Percentiles rank a stretch among this genome's conserved stretches.
Conservation (phyloP, 2,329 filamentous ascomycete genomes). For the Microsporum audouinii region DNA sequence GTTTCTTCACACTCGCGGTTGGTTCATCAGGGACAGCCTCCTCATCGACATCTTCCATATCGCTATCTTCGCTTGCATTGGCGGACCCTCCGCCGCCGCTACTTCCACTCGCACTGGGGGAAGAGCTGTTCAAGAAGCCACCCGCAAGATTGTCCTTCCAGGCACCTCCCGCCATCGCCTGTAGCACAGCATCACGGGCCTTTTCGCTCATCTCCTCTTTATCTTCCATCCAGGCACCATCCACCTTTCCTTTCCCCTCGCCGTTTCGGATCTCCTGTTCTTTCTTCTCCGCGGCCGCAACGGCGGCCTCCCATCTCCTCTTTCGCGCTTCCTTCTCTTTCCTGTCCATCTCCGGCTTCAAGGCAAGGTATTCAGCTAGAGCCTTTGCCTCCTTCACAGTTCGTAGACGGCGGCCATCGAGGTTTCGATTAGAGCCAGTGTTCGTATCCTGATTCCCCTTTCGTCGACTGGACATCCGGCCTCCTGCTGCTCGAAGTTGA, state of each 20-base stretch:
- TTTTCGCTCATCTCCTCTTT: conserved; percentile 83
- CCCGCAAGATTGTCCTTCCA: conserved; percentile 36
- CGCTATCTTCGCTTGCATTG: conserved; percentile 27
- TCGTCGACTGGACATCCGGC: conserved; percentile 94
- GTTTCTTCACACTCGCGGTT: conserved; percentile 16
- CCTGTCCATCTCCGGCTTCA: conserved; percentile 95
- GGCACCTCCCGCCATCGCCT: conserved; percentile 54
- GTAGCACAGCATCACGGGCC: conserved; percentile 64
- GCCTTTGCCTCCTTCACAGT: conserved; percentile 94
- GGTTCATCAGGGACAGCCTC: conserved; percentile 21
- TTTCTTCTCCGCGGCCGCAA: conserved; percentile 69
- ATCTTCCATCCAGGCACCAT: conserved; percentile 89
- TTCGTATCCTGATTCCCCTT: conserved; percentile 72
- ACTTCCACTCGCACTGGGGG: conserved; percentile 29
- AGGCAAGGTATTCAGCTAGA: conserved; percentile 83
- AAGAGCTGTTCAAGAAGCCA: conserved; percentile 22
- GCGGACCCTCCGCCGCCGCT: conserved; percentile 20
- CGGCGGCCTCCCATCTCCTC: conserved; percentile 73
- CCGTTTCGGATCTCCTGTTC: conserved; percentile 68
- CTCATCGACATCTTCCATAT: conserved; percentile 24
- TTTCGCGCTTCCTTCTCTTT: conserved; percentile 80
- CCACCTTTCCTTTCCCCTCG: conserved; percentile 54
- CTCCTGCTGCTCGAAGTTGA: conserved; percentile 88
- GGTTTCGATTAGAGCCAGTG: conserved; percentile 81
- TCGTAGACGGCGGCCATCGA: conserved; percentile 78